phyloP scores from a whole-genome alignment of 2,329 filamentous ascomycete species.

The Epichloe bromicola region DNA sequence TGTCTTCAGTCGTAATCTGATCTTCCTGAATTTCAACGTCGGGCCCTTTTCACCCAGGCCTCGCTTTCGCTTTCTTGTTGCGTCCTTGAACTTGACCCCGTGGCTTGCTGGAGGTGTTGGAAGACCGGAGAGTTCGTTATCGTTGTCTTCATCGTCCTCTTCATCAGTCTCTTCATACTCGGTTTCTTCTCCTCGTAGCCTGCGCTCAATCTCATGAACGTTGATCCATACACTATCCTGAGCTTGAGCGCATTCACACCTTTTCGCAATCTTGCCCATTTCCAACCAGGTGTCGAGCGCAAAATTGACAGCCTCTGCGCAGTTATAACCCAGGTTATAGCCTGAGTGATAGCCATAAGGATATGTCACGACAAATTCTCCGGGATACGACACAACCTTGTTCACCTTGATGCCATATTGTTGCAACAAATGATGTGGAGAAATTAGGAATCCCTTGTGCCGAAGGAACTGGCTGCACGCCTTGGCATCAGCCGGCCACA shows the following conservation, averaged over 20 bases:
- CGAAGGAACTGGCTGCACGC: slow-evolving; percentile 91
- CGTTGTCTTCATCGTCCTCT: slow-evolving; percentile 50
- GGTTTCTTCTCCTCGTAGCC: slow-evolving; percentile 76
- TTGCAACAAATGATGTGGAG: slow-evolving; percentile 71
- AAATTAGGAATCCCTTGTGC: slow-evolving; percentile 96
- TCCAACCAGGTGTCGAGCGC: slow-evolving; percentile 90
- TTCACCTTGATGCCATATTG: slow-evolving; percentile 95
- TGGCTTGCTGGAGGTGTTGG: slow-evolving; percentile 69
- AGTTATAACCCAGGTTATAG: slow-evolving; percentile 97
- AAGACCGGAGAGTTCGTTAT: slow-evolving; percentile 52
- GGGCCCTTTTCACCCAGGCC: slow-evolving; percentile 20
- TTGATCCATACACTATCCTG: slow-evolving; percentile 98
- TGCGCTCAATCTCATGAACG: slow-evolving; percentile 89
- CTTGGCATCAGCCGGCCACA: slow-evolving; percentile 92
- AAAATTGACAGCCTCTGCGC: slow-evolving; percentile 97
- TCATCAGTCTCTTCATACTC: slow-evolving; percentile 65
- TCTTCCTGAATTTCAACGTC: slow-evolving; percentile 57
- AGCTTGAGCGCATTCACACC: slow-evolving; percentile 88
- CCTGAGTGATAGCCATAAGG: slow-evolving; percentile 98
- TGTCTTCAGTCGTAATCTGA: slow-evolving; percentile 62
- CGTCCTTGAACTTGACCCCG: slow-evolving; percentile 51
- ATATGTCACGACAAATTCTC: slow-evolving; percentile 96
- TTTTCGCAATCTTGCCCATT: slow-evolving; percentile 90
- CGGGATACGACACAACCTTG: slow-evolving; percentile 86
- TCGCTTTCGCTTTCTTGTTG: slow-evolving; percentile 48